Evolutionary conservation across 2,329 filamentous ascomycete species (phyloP).

Genomic region (Fusarium phyllophilum): DNA sequence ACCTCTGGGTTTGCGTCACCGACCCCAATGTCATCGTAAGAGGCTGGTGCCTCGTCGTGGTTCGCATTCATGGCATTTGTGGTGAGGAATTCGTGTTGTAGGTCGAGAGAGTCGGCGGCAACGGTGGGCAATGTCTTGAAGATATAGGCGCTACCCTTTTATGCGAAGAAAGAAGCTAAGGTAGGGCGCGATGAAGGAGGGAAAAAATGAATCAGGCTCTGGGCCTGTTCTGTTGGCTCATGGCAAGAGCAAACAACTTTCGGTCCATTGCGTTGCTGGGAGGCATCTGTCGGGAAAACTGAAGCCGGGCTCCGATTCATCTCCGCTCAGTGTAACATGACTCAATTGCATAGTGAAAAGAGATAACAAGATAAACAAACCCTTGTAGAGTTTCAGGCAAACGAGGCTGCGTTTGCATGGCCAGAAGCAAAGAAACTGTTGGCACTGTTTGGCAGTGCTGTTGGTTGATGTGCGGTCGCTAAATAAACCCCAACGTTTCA

Average conservation of each 20-base stretch:
- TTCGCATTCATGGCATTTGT: neutral
- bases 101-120: neutral
- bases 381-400: neutral
- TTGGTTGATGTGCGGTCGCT: neutral
- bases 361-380: too few species aligned
- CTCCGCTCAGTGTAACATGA: neutral
- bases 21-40: neutral
- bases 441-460: neutral
- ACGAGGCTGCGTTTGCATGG: neutral
- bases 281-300: neutral
- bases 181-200: neutral
- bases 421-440: neutral
- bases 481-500: neutral
- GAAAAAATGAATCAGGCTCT: neutral
- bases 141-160: neutral
- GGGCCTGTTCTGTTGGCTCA: neutral
- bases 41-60: neutral
- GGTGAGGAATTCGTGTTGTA: neutral
- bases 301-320: neutral
- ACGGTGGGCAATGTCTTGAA: neutral
- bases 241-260: neutral
- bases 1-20: neutral
- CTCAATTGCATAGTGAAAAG: neutral
- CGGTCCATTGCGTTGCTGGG: neutral
- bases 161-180: neutral